Evolutionary conservation across 176 grass and related monocot species (phyloP).

Genomic region (Aegilops umbellulata): DNA sequence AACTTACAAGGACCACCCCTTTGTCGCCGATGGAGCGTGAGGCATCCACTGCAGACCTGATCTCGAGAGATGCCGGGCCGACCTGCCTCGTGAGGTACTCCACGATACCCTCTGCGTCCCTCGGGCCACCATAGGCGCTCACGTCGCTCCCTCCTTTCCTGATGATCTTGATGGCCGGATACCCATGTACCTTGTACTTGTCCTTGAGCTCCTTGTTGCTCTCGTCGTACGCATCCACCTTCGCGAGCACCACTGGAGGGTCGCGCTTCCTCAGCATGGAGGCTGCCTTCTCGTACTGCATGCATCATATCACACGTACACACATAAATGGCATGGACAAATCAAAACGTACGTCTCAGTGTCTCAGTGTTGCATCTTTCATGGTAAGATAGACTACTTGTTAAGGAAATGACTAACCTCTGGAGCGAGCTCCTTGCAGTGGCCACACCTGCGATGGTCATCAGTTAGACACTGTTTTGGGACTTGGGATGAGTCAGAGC

Average conservation of each 20-base stretch:
- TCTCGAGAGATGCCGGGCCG: constrained; percentile 58
- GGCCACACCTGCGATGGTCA: constrained; percentile 62
- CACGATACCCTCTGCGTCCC: constrained; percentile 65
- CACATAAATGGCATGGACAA: background rate
- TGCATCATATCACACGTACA: background rate
- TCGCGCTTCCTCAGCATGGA: constrained; percentile 48
- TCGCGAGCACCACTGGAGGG: constrained; percentile 46
- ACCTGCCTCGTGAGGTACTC: constrained; percentile 76
- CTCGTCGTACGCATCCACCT: constrained; percentile 67
- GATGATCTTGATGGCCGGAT: constrained; percentile 76
- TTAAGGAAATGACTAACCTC: constrained; percentile 54
- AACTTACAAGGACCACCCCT: constrained; percentile 72
- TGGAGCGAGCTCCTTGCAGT: constrained; percentile 78
- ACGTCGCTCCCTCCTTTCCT: constrained; percentile 49
- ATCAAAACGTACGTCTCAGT: background rate
- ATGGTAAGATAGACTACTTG: background rate
- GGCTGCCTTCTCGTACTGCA: constrained; percentile 88
- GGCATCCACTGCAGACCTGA: constrained; percentile 49
- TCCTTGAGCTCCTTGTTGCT: constrained; percentile 73
- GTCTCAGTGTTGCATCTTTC: background rate
- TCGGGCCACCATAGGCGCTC: constrained; percentile 56
- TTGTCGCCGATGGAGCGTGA: constrained; percentile 37
- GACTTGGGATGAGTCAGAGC: background rate
- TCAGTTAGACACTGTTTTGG: constrained; percentile 8
- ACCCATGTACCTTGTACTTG: constrained; percentile 52